Percentiles rank a stretch among this genome's conserved stretches.
Conservation (phyloP, 352 stramenopile genomes). For the Globisporangium viniferum region DNA sequence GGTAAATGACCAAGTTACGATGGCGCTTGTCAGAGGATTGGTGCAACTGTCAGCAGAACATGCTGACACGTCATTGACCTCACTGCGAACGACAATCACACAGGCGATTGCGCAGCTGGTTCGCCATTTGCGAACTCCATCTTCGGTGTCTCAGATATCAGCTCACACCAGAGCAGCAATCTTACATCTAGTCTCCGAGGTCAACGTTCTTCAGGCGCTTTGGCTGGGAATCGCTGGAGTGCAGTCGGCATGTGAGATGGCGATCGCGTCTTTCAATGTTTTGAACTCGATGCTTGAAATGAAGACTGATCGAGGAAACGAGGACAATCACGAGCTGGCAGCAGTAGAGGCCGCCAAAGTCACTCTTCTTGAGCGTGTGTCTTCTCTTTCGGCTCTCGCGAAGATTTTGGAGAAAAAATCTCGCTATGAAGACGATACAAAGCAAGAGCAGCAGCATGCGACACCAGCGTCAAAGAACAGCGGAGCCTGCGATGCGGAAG, state of each 20-base stretch:
- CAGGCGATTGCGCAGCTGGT: slow-evolving; percentile 57
- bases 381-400: slow-evolving; percentile 28
- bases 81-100: slow-evolving; percentile 37
- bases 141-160: slow-evolving; percentile 21
- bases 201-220: slow-evolving; percentile 33
- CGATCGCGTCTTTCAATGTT: slow-evolving; percentile 58
- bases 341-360: slow-evolving; percentile 30
- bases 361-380: slow-evolving; percentile 36
- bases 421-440: slow-evolving; percentile 19
- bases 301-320: slow-evolving; percentile 25
- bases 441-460: background rate
- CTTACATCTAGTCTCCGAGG: slow-evolving; percentile 35
- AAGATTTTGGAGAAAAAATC: slow-evolving; percentile 24
- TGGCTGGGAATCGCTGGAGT: slow-evolving; percentile 31
- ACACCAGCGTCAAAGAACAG: background rate
- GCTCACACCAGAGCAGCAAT: slow-evolving; percentile 29
- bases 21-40: slow-evolving; percentile 28
- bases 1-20: slow-evolving; percentile 43
- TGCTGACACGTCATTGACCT: background rate
- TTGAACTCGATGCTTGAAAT: slow-evolving; percentile 63
- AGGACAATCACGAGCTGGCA: slow-evolving; percentile 18
- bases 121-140: slow-evolving; percentile 35
- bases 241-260: slow-evolving; percentile 24
- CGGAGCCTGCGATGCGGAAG: background rate
- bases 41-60: slow-evolving; percentile 18